Evolutionary conservation across 495 filamentous ascomycete genomes (phyloP).

Genomic region (Cairneyella variabilis): DNA sequence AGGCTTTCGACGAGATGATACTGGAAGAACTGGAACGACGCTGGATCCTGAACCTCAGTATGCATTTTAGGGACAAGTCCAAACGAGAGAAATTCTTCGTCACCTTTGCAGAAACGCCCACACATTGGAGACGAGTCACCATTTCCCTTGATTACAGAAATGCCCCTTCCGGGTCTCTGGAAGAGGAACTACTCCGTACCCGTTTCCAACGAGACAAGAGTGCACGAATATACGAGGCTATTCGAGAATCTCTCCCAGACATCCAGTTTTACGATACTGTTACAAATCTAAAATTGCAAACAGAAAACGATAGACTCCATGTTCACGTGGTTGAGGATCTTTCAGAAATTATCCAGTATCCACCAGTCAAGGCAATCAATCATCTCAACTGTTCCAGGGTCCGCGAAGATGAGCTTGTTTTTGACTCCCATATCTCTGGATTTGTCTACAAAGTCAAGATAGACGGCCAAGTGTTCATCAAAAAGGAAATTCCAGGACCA

Average conservation of each 20-base stretch:
- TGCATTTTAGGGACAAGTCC: slow-evolving; percentile 96
- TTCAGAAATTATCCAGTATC: slow-evolving; percentile 92
- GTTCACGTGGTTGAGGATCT: slow-evolving; percentile 98
- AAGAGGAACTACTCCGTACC: slow-evolving; percentile 72
- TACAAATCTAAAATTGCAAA: slow-evolving; percentile 93
- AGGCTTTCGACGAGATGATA: slow-evolving; percentile 55
- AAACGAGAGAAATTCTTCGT: slow-evolving; percentile 98
- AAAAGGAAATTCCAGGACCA: slow-evolving; percentile 97
- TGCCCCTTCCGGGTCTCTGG: slow-evolving; percentile 75
- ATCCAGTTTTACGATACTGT: slow-evolving; percentile 96
- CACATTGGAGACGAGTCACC: slow-evolving; percentile 82
- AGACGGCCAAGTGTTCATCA: slow-evolving; percentile 69
- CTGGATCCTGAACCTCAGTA: slow-evolving; percentile 97
- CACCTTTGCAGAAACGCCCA: slow-evolving; percentile 79
- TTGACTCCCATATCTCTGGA: slow-evolving; percentile 89
- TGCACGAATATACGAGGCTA: slow-evolving; percentile 92
- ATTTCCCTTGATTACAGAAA: slow-evolving; percentile 91
- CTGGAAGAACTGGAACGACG: slow-evolving; percentile 78
- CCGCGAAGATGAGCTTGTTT: slow-evolving; percentile 70
- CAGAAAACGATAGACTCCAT: slow-evolving; percentile 82
- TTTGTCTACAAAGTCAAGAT: slow-evolving; percentile 94
- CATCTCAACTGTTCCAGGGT: slow-evolving; percentile 69
- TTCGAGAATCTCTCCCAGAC: slow-evolving; percentile 83
- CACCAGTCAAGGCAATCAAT: slow-evolving; percentile 65
- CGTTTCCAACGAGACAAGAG: slow-evolving; percentile 91